A percentile compares a stretch with the other conserved stretches of the same genome.
Evolutionary conservation across 192 early-diverging fungal species (phyloP).

Genomic region (Backusella westeae): DNA sequence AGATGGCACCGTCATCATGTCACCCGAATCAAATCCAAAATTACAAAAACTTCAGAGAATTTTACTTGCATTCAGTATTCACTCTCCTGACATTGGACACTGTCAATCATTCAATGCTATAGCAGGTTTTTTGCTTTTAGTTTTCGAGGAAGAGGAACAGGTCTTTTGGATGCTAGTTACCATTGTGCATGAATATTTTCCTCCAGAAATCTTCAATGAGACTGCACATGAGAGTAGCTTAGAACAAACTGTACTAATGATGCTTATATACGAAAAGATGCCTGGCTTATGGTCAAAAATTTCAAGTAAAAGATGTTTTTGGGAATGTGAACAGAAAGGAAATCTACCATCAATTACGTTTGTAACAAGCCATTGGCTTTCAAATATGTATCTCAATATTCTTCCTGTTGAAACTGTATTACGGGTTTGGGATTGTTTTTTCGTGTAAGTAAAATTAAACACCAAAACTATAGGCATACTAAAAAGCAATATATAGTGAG

Average conservation of each 20-base stretch:
- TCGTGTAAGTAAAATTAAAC: slow-evolving; percentile 39
- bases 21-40: slow-evolving; percentile 13
- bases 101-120: slow-evolving; percentile 72
- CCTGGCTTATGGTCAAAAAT: slow-evolving; percentile 49
- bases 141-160: slow-evolving; percentile 6
- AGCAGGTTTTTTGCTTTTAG: slow-evolving; percentile 8
- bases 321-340: slow-evolving; percentile 46
- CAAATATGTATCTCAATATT: slow-evolving; percentile 77
- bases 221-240: slow-evolving; percentile 72
- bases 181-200: slow-evolving; percentile 71
- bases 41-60: slow-evolving; percentile 58
- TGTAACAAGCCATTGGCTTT: slow-evolving; percentile 82
- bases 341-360: slow-evolving; percentile 66
- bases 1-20: slow-evolving; percentile 4
- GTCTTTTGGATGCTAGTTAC: slow-evolving; percentile 81
- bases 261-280: slow-evolving; percentile 50
- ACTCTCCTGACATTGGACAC: slow-evolving; percentile 75
- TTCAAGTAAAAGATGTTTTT: slow-evolving; percentile 39
- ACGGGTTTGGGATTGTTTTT: slow-evolving; percentile 68
- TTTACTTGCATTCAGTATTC: slow-evolving; percentile 66
- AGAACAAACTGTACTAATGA: slow-evolving; percentile 69
- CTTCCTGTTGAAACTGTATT: slow-evolving; percentile 70
- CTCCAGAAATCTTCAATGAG: slow-evolving; percentile 70
- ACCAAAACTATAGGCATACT: not conserved
- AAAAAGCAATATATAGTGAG: not conserved